phyloP scores from a whole-genome alignment of 495 filamentous ascomycete genomes.

The Aspergillus avenaceus region DNA sequence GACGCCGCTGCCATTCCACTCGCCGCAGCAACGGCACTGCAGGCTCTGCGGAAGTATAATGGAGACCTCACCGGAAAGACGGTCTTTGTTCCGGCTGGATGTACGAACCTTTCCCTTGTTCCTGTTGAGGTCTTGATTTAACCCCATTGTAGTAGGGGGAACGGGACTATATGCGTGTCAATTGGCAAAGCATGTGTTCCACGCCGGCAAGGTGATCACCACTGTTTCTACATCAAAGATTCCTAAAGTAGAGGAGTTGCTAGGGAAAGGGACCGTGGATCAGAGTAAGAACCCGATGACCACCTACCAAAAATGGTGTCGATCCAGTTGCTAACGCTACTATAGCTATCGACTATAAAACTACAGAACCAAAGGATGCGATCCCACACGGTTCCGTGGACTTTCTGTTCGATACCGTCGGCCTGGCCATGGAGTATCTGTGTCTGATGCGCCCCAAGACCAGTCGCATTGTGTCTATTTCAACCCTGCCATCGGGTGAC shows the following conservation, averaged over 20 bases:
- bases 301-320: constrained; percentile 4
- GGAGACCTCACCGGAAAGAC: constrained; percentile 47
- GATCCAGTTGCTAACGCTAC: background rate
- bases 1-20: constrained; percentile 40
- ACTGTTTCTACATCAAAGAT: constrained; percentile 53
- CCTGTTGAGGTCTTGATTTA: background rate
- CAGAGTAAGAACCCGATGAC: constrained; percentile 24
- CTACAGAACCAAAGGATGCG: constrained; percentile 30
- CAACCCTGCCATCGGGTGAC: constrained; percentile 13
- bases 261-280: constrained; percentile 31
- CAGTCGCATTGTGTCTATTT: constrained; percentile 12
- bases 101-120: constrained; percentile 10
- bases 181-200: constrained; percentile 51
- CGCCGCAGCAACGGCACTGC: constrained; percentile 36
- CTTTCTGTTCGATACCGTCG: constrained; percentile 50
- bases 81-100: constrained; percentile 47
- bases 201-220: constrained; percentile 45
- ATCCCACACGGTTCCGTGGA: constrained; percentile 46
- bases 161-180: constrained; percentile 47
- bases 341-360: constrained; percentile 49
- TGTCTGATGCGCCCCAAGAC: constrained; percentile 15
- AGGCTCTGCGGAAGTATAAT: constrained; percentile 38
- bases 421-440: constrained; percentile 25
- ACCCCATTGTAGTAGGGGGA: constrained; percentile 34
- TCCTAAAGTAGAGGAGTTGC: constrained; percentile 33